Base-by-base conservation (phyloP, 441 rosid genomes). In the Macaranga tanarius region DNA sequence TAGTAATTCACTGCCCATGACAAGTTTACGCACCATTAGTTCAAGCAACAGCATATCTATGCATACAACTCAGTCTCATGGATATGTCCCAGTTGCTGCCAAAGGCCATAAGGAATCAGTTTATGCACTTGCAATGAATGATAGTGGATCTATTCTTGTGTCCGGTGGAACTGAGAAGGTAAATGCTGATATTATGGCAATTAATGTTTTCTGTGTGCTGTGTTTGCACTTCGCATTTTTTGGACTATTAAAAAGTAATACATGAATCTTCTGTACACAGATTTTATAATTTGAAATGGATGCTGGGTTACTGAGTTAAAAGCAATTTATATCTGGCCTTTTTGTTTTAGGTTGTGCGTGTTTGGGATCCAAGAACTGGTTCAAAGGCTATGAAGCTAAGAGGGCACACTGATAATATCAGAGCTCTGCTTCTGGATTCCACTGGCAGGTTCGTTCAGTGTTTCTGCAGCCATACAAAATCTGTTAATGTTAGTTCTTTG, bases 81-180 rank as follows among this genome's bases (percentile, higher is more conserved):
- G 97, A 58, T 89, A 87, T 83, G 81, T 86, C 38, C 99, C 98
- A 17, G 73, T 86, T 65, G 72, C 89, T 82, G 97, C 94, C 63
- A 93, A 93, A 87, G 99, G 97, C 75, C 98, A 95, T 76, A 95
- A 95, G 84, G 98, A 95, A 84, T 95, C 99, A 3, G 99, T 93
- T 80, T 95, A 95, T 86, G 98, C 99, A 48, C 84, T 95, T 88
- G 94, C 94, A 56, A 92, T 93, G 98, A 95, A 90, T 87, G 89
- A 87, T 77, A 86, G 86, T 73, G 98, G 96, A 77, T 80, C 86
- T 31, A 82, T 89, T 86, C 98, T 95, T 72, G 97, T 95, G 62
- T 95, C 99, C 71, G 98, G 99, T 82, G 99, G 99, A 78, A 96
- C 99, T 26, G 98, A 96, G 83, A 96, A 96, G 97, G 98, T 93